phyloP scores from a whole-genome alignment of 331 rosid genomes.

The Stylosanthes scabra region DNA sequence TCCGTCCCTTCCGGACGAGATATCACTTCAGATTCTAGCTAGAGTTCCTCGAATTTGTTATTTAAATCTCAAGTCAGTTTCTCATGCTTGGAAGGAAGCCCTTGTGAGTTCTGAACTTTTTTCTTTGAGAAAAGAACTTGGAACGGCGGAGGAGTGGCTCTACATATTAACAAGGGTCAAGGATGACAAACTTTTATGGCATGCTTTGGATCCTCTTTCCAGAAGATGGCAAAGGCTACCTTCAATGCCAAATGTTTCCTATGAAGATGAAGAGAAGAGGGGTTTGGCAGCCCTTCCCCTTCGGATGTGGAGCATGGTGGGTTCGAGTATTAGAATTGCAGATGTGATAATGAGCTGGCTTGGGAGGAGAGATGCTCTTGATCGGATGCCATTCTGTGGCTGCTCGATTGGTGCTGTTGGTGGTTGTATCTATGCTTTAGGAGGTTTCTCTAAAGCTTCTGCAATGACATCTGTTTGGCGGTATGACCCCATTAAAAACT shows the following conservation, averaged over 20 bases:
- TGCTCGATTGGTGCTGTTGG: conserved; percentile 66
- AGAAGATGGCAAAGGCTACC: conserved; percentile 77
- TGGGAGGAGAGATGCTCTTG: conserved; percentile 62
- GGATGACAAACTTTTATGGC: conserved; percentile 65
- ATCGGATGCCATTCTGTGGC: conserved; percentile 74
- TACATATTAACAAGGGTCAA: conserved; percentile 64
- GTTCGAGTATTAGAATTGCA: conserved; percentile 58
- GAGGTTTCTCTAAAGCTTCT: conserved; percentile 71
- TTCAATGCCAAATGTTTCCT: conserved; percentile 56
- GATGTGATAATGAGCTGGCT: conserved; percentile 68
- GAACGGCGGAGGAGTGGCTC: conserved; percentile 73
- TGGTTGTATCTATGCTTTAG: conserved; percentile 72
- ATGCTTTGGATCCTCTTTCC: conserved; percentile 65
- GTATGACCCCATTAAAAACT: conserved; percentile 62
- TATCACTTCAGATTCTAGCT: conserved; percentile 73
- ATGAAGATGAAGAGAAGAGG: conserved; percentile 52
- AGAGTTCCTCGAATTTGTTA: conserved; percentile 65
- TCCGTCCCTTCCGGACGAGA: conserved; percentile 74
- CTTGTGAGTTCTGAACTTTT: conserved; percentile 57
- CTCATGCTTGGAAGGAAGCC: conserved; percentile 64
- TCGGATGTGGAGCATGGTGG: conserved; percentile 58
- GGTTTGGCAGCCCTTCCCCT: conserved; percentile 50
- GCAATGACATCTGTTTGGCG: conserved; percentile 70
- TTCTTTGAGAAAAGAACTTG: conserved; percentile 65
- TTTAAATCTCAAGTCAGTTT: conserved; percentile 59